Percentiles rank a stretch among this genome's conserved stretches.
These are phyloP conservation scores for Pelargonium exstipulatum DNA, from an alignment of 441 rosid species.

Conservation along the genomic window DNA sequence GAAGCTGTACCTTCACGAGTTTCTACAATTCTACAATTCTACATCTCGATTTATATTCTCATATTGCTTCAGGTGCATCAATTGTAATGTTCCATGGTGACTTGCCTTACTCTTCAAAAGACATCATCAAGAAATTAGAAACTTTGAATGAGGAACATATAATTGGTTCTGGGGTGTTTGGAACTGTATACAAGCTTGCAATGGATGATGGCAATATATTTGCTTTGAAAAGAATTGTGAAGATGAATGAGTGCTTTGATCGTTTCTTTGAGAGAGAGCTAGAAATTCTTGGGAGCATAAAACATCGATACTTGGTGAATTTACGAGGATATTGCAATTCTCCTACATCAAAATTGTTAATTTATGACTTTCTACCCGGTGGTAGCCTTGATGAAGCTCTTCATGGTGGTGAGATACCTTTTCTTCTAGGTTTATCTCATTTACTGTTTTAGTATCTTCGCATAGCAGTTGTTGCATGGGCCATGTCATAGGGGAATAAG, in stretches of 20 bases:
- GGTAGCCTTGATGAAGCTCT: constrained; percentile 99
- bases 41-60: no score
- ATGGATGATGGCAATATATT: constrained; percentile 96
- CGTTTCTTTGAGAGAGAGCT: constrained; percentile 97
- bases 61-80: constrained; percentile 72
- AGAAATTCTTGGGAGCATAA: constrained; percentile 96
- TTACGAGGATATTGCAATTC: constrained; percentile 97
- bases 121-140: constrained; percentile 80
- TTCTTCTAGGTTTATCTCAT: not conserved
- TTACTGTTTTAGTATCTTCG: not conserved
- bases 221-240: constrained; percentile 83
- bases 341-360: constrained; percentile 80
- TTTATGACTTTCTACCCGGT: constrained; percentile 87
- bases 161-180: constrained; percentile 93
- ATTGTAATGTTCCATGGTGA: constrained; percentile 98
- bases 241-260: constrained; percentile 88
- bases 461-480: constrained; percentile 12
- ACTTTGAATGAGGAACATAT: constrained; percentile 76
- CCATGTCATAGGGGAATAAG: not conserved
- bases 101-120: constrained; percentile 92
- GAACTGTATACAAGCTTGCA: constrained; percentile 84
- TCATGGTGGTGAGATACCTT: constrained; percentile 60
- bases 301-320: constrained; percentile 88
- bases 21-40: no score
- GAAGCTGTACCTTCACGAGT: not conserved